Base-by-base conservation (phyloP, 106 monocot genomes). In the Narthecium ossifragum region DNA sequence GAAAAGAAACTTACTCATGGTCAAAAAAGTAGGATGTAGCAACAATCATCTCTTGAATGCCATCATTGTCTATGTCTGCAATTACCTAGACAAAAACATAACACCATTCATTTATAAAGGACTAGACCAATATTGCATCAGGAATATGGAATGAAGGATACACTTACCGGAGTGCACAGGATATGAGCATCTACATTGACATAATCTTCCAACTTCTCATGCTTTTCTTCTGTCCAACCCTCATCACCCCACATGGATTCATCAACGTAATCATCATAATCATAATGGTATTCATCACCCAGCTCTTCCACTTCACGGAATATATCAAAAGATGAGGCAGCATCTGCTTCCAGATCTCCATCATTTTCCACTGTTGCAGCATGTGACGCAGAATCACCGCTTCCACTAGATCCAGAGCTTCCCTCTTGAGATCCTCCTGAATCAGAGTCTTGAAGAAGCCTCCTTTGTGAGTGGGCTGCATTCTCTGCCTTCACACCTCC, bases 251-350 rank as follows among this genome's bases (percentile, higher is more conserved):
- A 98, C 98, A 91, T 79, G 31, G 84, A 66, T 18, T 84, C 79
- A 49, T 98, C 81, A 66, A 91, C 84, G 77, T 91, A 81, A 65
- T 98, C 98, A 77, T 98, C 98, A 73, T 98, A 98, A 63, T 98
- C 98, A 69, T 91, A 98, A 66, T 72, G 73, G 67, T 98, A 98
- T 47, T 98, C 91, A 72, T 98, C 91, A 64, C 64, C 69, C 39
- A 98, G 43, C 33, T 91, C 87, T 62, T 96, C 84, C 20, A 47
- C 53, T 46, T 85, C 74, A 17, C 91, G 65, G 34, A 98, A 87
- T 40, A 98, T 51, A 73, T 98, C 87, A 85, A 98, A 98, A 55
- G 98, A 98, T 24, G 76, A 57, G 77, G 87, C 84, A 55, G 91
- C 91, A 41, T 79, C 87, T 10, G 69, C 84, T 53, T 82, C 87